These are phyloP conservation scores for Cercophora newfieldiana DNA, from an alignment of 495 filamentous ascomycete genomes.

Conservation along the genomic window DNA sequence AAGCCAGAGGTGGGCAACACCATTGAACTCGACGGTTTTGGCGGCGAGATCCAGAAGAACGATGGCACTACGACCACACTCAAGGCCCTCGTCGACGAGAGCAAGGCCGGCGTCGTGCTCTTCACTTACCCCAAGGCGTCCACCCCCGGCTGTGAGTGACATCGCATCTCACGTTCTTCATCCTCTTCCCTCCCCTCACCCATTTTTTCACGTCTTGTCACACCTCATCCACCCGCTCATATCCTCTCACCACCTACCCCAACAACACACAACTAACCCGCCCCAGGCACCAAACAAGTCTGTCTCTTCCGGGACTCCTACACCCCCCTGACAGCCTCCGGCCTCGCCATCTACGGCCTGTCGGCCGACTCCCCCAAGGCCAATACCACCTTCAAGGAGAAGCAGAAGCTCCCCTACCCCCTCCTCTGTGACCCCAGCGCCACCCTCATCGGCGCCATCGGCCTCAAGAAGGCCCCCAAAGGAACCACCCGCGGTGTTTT, in stretches of 20 bases:
- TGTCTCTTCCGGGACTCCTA: conserved; percentile 89
- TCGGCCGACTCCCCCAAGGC: conserved; percentile 82
- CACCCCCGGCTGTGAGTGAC: conserved; percentile 88
- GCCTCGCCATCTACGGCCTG: conserved; percentile 84
- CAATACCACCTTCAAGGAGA: conserved; percentile 87
- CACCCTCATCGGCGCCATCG: conserved; percentile 72
- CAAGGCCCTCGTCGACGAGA: conserved; percentile 73
- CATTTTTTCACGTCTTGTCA: background rate
- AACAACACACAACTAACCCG: conserved; percentile 25
- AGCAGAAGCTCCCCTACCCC: conserved; percentile 83
- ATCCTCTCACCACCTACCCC: background rate
- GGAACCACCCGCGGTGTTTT: conserved; percentile 86
- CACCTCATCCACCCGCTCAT: conserved; percentile 5
- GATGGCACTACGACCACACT: conserved; percentile 77
- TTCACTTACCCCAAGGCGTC: conserved; percentile 97
- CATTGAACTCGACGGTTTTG: conserved; percentile 69
- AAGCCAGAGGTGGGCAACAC: conserved; percentile 48
- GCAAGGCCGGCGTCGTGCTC: conserved; percentile 81
- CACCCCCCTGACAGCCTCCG: conserved; percentile 70
- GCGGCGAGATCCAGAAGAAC: conserved; percentile 81
- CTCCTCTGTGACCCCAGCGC: conserved; percentile 80
- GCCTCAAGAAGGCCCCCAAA: conserved; percentile 71
- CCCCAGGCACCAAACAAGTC: conserved; percentile 81
- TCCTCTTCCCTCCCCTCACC: background rate
- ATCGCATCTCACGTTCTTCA: background rate